phyloP scores from a whole-genome alignment of 148 eudicot genomes.

The Amaranthus cruentus region DNA sequence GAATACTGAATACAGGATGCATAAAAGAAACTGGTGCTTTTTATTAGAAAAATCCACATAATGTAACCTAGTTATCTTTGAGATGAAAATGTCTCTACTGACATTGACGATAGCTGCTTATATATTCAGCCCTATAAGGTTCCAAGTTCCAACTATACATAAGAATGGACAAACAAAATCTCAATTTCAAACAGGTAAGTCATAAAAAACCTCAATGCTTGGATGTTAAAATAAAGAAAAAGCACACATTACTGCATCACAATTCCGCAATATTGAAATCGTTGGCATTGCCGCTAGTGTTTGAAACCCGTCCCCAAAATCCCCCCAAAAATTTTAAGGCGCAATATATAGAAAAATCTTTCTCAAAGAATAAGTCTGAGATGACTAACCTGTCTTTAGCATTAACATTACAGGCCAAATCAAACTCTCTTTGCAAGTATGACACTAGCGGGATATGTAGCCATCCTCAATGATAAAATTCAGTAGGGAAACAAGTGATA shows the following conservation, averaged over 20 bases:
- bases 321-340: too few relatives aligned
- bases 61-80: background rate
- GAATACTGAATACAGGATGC: background rate
- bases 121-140: background rate
- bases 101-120: slow-evolving; percentile 4
- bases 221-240: too few relatives aligned
- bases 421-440: background rate
- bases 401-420: background rate
- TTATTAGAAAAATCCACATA: background rate
- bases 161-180: too few relatives aligned
- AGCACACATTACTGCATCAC: too few relatives aligned
- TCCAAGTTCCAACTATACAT: too few relatives aligned
- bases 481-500: background rate
- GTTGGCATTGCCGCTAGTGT: too few relatives aligned
- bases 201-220: too few relatives aligned
- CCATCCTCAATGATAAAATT: background rate
- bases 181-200: too few relatives aligned
- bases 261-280: too few relatives aligned
- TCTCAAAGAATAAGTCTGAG: too few relatives aligned
- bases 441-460: background rate
- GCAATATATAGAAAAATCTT: too few relatives aligned
- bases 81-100: background rate
- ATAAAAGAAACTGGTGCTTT: background rate
- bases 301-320: too few relatives aligned
- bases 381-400: background rate